Percentiles rank a stretch among this genome's conserved stretches.
Conservation (phyloP, 768 basidiomycete genomes). For the Leccinum fibrillosum region DNA sequence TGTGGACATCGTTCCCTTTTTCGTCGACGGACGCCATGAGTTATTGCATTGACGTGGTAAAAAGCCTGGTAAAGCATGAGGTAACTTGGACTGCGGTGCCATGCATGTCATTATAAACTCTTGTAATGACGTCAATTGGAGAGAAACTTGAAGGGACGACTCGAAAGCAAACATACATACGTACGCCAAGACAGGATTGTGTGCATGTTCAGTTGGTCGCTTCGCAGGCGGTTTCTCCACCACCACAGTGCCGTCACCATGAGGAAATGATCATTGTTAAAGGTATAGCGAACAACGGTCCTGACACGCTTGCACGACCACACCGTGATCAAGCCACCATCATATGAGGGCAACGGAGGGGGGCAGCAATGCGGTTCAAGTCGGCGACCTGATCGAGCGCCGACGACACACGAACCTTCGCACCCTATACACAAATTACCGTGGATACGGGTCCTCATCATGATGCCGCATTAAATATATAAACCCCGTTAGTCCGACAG, state of each 20-base stretch:
- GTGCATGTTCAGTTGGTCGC: neutral
- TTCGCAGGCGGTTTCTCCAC: neutral
- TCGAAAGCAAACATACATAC: neutral
- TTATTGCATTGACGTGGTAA: neutral
- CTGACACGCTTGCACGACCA: neutral
- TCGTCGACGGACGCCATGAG: neutral
- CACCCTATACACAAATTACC: neutral
- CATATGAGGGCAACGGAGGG: neutral
- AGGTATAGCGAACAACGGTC: neutral
- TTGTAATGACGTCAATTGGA: neutral
- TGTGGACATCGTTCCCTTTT: neutral
- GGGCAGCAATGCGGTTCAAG: neutral
- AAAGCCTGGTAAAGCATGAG: neutral
- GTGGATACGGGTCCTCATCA: neutral
- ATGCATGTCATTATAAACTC: neutral
- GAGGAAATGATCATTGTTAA: neutral
- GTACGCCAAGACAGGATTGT: neutral
- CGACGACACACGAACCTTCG: neutral
- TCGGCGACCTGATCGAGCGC: neutral
- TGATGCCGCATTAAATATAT: neutral
- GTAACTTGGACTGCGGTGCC: neutral
- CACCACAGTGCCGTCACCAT: neutral
- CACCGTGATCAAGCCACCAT: neutral
- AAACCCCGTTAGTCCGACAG: neutral
- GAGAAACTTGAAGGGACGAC: neutral